Evolutionary conservation across 1,284 basidiomycete species (phyloP), one percentile per base, ranked within the genome.

Genomic region (Pulchroboletus neoregius): DNA sequence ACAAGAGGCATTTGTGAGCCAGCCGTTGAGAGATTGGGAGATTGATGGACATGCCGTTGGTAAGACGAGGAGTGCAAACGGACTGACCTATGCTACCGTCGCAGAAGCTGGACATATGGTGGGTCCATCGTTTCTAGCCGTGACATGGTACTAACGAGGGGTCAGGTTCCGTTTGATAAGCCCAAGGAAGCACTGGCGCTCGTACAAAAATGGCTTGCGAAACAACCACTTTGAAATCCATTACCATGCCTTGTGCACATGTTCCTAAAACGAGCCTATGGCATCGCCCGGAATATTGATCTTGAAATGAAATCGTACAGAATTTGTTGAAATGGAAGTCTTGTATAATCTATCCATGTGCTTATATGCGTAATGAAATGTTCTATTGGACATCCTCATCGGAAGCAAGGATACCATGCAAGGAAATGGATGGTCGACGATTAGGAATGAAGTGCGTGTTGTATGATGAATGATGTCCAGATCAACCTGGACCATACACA

Each of bases 91-190:
- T 57, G 76, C 74, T 42, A 80, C 76, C 0, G 61, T 84, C n/a
- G 60, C 72, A 47, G 75, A 68, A 2, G 80, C 80, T 22, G 82
- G 82, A n/a, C 79, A 83, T 66, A 76, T 82, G 78, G 79, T 79
- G 63, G 16, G 73, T 63, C 9, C 23, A n/a, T 43, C 13, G 9
- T 27, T 23, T 28, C 11, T 6, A n/a, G 6, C 23, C 15, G 16
- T 12, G 31, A 34, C n/a, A 12, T 22, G 13, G 12, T 51, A 33
- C 26, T 47, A 18, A 46, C 15, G 12, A 18, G 18, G 18, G 22
- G 0, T 10, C 42, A 82, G 78, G 76, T 73, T 39, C 79, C 80
- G 5, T 75, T 76, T 52, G 76, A 83, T 58, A 76, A 79, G 58
- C 80, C 80, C 0, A 69, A 71, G 47, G 71, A 78, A 50, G 69